Conservation (phyloP, 345 rosid species). For the Syzygium aqueum region DNA sequence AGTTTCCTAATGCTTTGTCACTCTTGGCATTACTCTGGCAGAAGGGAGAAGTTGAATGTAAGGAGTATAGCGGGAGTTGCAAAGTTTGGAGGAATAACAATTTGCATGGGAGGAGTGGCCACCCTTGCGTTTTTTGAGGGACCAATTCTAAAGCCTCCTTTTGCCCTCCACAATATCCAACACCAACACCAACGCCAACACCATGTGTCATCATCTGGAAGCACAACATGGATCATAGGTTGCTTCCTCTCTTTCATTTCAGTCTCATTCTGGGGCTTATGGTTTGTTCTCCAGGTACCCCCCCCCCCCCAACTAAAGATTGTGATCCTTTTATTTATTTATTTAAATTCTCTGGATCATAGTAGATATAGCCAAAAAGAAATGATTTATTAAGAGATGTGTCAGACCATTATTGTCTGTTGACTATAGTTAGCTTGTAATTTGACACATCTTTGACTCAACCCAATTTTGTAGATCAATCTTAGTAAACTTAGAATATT, state of each 20-base stretch:
- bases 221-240: conserved; percentile 6
- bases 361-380: not conserved
- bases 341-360: too few species aligned
- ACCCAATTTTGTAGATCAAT: too few species aligned
- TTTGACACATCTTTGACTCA: too few species aligned
- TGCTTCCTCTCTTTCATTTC: conserved; percentile 8
- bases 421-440: too few species aligned
- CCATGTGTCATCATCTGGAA: not conserved
- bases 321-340: not conserved
- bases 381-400: too few species aligned
- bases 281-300: conserved; percentile 14
- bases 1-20: not conserved
- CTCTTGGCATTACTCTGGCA: not conserved
- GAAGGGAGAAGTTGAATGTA: conserved; percentile 15
- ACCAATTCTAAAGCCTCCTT: conserved; percentile 1
- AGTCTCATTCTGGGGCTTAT: conserved; percentile 4
- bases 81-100: conserved; percentile 8
- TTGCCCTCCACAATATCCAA: not conserved
- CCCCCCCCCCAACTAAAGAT: too few species aligned
- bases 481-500: not conserved
- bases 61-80: conserved; percentile 4
- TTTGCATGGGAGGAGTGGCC: conserved; percentile 4
- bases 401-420: not conserved
- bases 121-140: conserved; percentile 11
- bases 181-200: not conserved